Percentiles rank a stretch among this genome's conserved stretches.
Evolutionary conservation across 2,329 filamentous ascomycete species (phyloP).

Genomic region (Alternaria burnsii): DNA sequence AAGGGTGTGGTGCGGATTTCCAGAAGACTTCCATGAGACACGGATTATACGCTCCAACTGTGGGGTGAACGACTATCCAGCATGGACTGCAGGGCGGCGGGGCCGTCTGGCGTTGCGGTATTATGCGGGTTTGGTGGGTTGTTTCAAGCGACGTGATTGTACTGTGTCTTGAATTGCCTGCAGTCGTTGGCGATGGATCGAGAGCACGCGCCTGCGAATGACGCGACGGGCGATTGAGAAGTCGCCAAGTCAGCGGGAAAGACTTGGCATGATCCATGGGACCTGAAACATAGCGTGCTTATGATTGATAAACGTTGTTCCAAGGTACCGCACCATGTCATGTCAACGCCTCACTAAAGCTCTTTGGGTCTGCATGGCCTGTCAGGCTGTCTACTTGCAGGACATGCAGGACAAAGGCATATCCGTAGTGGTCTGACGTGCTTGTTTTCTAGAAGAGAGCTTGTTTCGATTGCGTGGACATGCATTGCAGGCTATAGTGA

Average conservation of each 20-base stretch:
- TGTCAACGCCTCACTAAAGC: conserved; percentile 20
- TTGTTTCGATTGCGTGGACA: conserved; percentile 21
- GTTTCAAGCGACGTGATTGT: conserved; percentile 37
- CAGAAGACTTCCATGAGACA: conserved; percentile 35
- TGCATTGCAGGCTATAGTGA: neutral
- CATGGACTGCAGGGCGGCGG: conserved; percentile 10
- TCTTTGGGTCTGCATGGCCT: conserved; percentile 1
- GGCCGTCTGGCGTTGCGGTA: conserved; percentile 9
- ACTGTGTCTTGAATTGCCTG: neutral
- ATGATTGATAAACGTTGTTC: conserved; percentile 29
- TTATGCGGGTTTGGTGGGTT: conserved; percentile 23
- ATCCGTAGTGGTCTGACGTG: conserved; percentile 7
- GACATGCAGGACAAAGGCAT: conserved; percentile 17
- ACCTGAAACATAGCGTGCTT: conserved; percentile 41
- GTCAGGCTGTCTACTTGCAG: conserved; percentile 13
- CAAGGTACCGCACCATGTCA: conserved; percentile 17
- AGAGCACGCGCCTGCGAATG: conserved; percentile 21
- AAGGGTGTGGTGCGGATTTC: conserved; percentile 36
- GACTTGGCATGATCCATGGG: conserved; percentile 13
- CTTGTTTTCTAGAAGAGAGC: conserved; percentile 13
- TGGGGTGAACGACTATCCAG: conserved; percentile 14
- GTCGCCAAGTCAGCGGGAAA: conserved; percentile 22
- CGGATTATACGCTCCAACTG: conserved; percentile 26
- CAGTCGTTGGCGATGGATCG: neutral
- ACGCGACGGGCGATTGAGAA: conserved; percentile 25